phyloP scores from a whole-genome alignment of 306 rosid species.

The Delonix regia region DNA sequence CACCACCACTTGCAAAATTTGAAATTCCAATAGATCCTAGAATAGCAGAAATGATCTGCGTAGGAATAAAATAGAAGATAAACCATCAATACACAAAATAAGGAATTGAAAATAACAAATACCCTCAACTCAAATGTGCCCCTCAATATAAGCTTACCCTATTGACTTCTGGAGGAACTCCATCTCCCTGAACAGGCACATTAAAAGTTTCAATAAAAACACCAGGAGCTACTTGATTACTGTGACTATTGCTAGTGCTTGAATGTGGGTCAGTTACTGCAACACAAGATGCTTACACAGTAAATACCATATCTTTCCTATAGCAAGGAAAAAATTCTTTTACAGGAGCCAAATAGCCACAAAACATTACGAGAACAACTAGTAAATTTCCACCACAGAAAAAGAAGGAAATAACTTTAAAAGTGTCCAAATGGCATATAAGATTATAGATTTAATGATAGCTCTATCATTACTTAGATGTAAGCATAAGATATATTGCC shows the following conservation, averaged over 20 bases:
- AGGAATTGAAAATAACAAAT: conserved; percentile 19
- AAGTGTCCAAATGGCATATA: neutral
- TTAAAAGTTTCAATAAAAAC: conserved; percentile 89
- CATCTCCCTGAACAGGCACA: conserved; percentile 84
- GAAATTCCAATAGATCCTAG: conserved; percentile 86
- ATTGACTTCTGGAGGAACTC: conserved; percentile 72
- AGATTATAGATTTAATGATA: conserved; percentile 13
- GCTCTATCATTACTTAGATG: neutral
- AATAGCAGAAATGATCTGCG: conserved; percentile 85
- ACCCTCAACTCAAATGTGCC: conserved; percentile 19
- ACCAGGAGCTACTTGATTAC: conserved; percentile 77
- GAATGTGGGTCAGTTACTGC: conserved; percentile 78
- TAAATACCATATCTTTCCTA: conserved; percentile 22
- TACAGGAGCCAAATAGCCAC: neutral
- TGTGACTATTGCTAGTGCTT: conserved; percentile 70
- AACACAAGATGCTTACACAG: conserved; percentile 40
- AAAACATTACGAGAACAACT: conserved; percentile 6
- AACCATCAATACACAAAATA: conserved; percentile 16
- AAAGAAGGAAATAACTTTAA: neutral
- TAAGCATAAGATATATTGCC: conserved; percentile 10
- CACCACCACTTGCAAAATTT: conserved; percentile 59
- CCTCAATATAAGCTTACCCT: conserved; percentile 58
- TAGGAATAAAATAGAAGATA: conserved; percentile 27
- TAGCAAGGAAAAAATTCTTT: conserved; percentile 6
- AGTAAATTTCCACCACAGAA: neutral